Conservation (phyloP, 1,284 basidiomycete species). For the Apiotrichum domesticum region DNA sequence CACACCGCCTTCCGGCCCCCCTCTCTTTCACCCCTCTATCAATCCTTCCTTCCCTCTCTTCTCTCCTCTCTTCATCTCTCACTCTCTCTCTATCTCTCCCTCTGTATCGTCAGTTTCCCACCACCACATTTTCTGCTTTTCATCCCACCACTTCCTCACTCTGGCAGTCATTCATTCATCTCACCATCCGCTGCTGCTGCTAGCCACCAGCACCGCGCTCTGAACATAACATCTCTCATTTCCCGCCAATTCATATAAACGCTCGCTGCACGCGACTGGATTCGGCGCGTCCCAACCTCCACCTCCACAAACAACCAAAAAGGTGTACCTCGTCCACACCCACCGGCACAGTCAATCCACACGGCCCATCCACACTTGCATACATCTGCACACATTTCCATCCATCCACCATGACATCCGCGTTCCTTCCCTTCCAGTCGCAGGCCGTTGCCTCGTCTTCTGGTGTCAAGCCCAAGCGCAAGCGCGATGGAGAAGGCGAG, state of each 20-base stretch:
- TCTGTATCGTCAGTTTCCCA: background rate
- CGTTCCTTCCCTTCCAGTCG: constrained; percentile 16
- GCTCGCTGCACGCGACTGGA: too few species aligned
- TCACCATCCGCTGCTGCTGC: too few species aligned
- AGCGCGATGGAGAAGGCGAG: constrained; percentile 20
- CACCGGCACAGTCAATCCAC: too few species aligned
- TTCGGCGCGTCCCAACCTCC: too few species aligned
- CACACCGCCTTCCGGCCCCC: background rate
- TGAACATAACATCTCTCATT: too few species aligned
- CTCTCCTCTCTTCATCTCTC: background rate
- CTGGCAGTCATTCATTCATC: too few species aligned
- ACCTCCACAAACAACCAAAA: background rate
- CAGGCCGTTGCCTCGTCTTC: constrained; percentile 23
- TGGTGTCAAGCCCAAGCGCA: constrained; percentile 37
- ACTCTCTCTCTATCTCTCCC: background rate
- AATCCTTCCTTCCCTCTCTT: background rate
- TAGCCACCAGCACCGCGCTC: too few species aligned
- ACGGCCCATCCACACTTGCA: background rate
- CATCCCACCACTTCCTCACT: too few species aligned
- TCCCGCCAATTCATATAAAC: too few species aligned
- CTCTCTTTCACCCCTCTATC: background rate
- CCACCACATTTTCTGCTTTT: background rate
- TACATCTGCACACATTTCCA: background rate
- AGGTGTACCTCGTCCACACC: too few species aligned
- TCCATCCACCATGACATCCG: constrained; percentile 18